Evolutionary conservation across 2,329 filamentous ascomycete genomes (phyloP).

Genomic region (Dryadomyces quercivorus): DNA sequence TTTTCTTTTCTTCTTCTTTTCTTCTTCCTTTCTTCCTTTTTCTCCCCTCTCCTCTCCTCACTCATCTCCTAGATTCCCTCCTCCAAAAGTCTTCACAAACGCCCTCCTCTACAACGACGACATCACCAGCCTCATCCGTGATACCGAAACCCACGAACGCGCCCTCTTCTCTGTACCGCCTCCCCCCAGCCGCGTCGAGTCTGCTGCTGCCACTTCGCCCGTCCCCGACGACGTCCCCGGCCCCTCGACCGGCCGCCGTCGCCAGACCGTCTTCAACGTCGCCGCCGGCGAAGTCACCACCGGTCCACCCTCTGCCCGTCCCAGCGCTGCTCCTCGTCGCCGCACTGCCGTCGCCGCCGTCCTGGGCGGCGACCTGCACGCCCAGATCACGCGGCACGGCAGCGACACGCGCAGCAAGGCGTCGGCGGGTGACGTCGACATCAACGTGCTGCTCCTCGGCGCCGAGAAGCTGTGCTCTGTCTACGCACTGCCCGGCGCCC

Average conservation of each 20-base stretch:
- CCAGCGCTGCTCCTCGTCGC: constrained; percentile 40
- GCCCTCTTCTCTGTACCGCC: constrained; percentile 88
- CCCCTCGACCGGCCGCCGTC: constrained; percentile 23
- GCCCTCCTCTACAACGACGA: constrained; percentile 79
- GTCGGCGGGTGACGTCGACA: constrained; percentile 52
- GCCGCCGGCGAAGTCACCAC: constrained; percentile 50
- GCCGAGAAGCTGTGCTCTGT: constrained; percentile 85
- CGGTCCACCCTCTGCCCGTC: constrained; percentile 32
- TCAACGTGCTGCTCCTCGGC: constrained; percentile 71
- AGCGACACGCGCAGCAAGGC: constrained; percentile 33
- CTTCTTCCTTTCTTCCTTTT: no score
- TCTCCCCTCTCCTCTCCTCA: no score
- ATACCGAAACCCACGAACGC: constrained; percentile 88
- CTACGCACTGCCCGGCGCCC: constrained; percentile 70
- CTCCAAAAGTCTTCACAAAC: constrained; percentile 91
- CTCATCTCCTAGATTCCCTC: constrained; percentile 53
- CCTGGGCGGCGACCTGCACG: constrained; percentile 75
- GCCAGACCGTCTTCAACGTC: constrained; percentile 56
- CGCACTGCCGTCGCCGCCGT: constrained; percentile 85
- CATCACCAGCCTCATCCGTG: constrained; percentile 87
- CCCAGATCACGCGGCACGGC: constrained; percentile 53
- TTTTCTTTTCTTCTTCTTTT: no score
- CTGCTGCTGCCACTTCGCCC: constrained; percentile 18
- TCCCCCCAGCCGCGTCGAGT: constrained; percentile 27
- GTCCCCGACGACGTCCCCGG: neutral